Base-by-base conservation (phyloP, 495 filamentous ascomycete genomes). In the Clohesyomyces aquaticus region DNA sequence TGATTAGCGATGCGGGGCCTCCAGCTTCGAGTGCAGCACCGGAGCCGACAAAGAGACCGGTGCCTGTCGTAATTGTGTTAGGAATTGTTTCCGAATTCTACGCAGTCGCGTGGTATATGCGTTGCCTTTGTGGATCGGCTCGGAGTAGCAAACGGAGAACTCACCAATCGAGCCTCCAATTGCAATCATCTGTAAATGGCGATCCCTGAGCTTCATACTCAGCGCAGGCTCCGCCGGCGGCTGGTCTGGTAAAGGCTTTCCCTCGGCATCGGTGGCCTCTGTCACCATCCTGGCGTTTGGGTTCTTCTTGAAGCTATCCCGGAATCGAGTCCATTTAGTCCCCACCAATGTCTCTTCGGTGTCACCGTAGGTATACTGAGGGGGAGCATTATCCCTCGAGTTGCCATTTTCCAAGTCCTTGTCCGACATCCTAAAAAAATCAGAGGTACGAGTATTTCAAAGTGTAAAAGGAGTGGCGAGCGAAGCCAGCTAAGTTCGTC, bases 131-230 rank as follows among this genome's bases (percentile, higher is more conserved):
- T n/a, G n/a, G n/a, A n/a, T n/a, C n/a, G 32, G 32, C 6, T 6
- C 32, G 32, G 32, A 38, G 14, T 38, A 38, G 32, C 32, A 38
- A 38, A 6, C 32, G 32, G 42, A 27, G 23, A 19, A 48, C 2
- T 79, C 83, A 88, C 93, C 93, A 63, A 98, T 97, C 0, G 90
- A 93, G 28, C 94, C 94, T 62, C 93, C 93, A 70, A 97, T 95
- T 2, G 93, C 93, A 80, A 96, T 96, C 92, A 96, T 96, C 79
- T 96, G 92, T 59, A 96, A 74, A 80, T 97, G 93, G 46, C 93
- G 81, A 21, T 87, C 85, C 76, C 94, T 95, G 52, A 97, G 73
- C 67, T 83, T 83, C 63, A 93, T 80, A 54, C 88, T 82, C 38
- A 98, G 80, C 22, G 87, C 86, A 16, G 91, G 88, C 54, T 85